Conservation (phyloP, 2,329 filamentous ascomycete species). For the Penicillium sp. region DNA sequence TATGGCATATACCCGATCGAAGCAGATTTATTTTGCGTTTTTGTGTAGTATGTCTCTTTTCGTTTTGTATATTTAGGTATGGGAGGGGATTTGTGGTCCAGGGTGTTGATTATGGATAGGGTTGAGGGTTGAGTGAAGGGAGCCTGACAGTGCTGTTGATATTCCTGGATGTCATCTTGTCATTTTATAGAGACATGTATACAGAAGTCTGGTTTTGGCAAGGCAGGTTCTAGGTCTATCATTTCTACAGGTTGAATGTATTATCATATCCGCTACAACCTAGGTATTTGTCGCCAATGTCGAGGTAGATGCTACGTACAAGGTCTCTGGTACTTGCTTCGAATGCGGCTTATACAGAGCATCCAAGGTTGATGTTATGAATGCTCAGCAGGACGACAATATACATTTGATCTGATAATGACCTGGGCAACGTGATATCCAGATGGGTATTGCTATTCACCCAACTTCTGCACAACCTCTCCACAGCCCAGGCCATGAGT, state of each 20-base stretch:
- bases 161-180: not conserved
- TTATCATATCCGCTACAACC: conserved; percentile 54
- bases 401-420: not conserved
- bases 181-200: conserved; percentile 26
- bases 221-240: conserved; percentile 54
- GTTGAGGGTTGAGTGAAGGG: too few species aligned
- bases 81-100: not conserved
- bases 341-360: conserved; percentile 57
- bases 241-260: not conserved
- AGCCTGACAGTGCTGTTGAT: conserved; percentile 58
- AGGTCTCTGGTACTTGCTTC: conserved; percentile 55
- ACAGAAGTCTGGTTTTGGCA: conserved; percentile 58
- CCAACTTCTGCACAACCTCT: conserved; percentile 67
- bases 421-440: not conserved
- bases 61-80: not conserved
- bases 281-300: conserved; percentile 71
- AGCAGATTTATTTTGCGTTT: conserved; percentile 12
- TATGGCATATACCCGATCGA: conserved; percentile 23
- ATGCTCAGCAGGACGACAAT: conserved; percentile 57
- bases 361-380: conserved; percentile 63
- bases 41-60: not conserved
- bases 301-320: conserved; percentile 68
- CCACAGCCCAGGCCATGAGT: conserved; percentile 54
- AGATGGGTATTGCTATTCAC: conserved; percentile 56
- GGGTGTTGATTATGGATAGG: not conserved